phyloP scores from a whole-genome alignment of 345 rosid genomes.

The Salix caprea region DNA sequence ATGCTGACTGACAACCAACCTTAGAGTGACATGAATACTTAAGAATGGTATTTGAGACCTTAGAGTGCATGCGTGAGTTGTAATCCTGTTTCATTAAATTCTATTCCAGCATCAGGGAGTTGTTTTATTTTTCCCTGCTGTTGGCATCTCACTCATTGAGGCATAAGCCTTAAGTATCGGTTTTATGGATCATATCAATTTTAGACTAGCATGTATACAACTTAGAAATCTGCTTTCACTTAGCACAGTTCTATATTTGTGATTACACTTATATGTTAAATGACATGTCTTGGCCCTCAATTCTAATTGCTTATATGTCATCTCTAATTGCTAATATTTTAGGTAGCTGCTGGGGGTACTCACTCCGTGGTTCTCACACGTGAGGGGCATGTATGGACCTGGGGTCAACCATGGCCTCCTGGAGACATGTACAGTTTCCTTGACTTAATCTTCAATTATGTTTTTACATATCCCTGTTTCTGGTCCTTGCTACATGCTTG shows the following conservation, averaged over 20 bases:
- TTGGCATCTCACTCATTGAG: neutral
- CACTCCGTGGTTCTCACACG: slow-evolving; percentile 93
- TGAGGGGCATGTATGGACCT: slow-evolving; percentile 94
- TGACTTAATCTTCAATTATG: neutral
- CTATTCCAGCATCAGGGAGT: neutral
- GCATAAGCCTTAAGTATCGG: neutral
- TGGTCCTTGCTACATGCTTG: neutral
- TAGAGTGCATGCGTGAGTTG: neutral
- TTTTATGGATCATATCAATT: neutral
- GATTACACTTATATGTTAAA: neutral
- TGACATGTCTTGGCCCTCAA: slow-evolving; percentile 4
- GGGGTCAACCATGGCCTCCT: slow-evolving; percentile 99
- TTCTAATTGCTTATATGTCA: slow-evolving; percentile 14
- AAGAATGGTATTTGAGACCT: neutral
- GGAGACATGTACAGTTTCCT: slow-evolving; percentile 77
- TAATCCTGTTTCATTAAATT: neutral
- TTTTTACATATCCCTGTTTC: neutral
- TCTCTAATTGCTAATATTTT: slow-evolving; percentile 15
- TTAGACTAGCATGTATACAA: neutral
- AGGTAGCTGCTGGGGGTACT: slow-evolving; percentile 99
- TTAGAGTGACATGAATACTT: neutral
- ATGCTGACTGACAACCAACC: neutral
- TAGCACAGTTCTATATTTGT: neutral
- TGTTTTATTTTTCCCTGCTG: neutral
- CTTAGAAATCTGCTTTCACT: neutral